phyloP scores from a whole-genome alignment of 1,139 yeast genomes.

The Zygosaccharomyces pseudobailii region DNA sequence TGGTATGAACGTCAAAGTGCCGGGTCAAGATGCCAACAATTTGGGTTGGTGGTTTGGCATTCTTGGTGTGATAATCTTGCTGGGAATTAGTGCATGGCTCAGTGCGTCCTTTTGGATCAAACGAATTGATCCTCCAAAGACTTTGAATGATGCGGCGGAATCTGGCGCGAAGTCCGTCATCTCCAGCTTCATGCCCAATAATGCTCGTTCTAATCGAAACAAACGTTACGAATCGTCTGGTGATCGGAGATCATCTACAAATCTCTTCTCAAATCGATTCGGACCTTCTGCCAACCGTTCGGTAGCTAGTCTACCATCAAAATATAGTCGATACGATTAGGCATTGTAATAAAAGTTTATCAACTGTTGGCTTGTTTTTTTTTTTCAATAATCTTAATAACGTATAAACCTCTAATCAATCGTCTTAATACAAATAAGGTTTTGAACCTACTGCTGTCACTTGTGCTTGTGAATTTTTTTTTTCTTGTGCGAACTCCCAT shows the following conservation, averaged over 20 bases:
- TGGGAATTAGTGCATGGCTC: conserved; percentile 36
- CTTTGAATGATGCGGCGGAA: conserved; percentile 31
- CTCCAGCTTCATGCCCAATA: conserved; percentile 28
- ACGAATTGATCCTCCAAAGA: conserved; percentile 33
- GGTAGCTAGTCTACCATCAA: conserved; percentile 27
- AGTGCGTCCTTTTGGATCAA: conserved; percentile 41
- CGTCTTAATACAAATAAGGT: neutral
- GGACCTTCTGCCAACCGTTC: conserved; percentile 23
- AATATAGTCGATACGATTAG: conserved; percentile 26
- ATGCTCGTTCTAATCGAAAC: conserved; percentile 8
- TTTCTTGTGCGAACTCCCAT: neutral
- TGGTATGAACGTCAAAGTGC: conserved; percentile 93
- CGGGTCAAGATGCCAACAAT: conserved; percentile 50
- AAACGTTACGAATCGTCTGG: neutral
- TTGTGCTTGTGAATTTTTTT: conserved; percentile 1
- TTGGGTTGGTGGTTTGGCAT: conserved; percentile 67
- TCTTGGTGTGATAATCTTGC: conserved; percentile 46
- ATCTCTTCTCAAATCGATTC: neutral
- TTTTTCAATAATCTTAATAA: neutral
- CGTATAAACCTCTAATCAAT: neutral
- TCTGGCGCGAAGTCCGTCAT: conserved; percentile 36
- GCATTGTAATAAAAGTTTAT: neutral
- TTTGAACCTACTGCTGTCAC: neutral
- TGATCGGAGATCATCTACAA: neutral
- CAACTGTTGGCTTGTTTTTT: neutral